These are phyloP conservation scores for Cutaneotrichosporon cavernicola DNA, from an alignment of 1,284 basidiomycete species.

Conservation along the genomic window DNA sequence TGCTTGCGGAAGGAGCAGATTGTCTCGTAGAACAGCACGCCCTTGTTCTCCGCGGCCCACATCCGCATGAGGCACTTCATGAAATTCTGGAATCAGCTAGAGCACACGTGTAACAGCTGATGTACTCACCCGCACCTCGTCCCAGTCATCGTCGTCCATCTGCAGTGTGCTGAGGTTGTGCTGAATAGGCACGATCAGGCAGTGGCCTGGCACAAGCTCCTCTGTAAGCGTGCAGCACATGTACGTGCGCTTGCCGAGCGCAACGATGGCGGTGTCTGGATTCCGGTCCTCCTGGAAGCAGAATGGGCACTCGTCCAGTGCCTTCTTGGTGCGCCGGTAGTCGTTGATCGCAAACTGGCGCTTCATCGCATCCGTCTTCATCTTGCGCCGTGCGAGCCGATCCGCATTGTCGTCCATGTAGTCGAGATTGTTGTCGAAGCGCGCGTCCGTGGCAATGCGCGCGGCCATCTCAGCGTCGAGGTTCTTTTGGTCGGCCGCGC, in stretches of 20 bases:
- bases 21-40: constrained; percentile 92
- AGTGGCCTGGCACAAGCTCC: constrained; percentile 83
- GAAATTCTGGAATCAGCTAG: constrained; percentile 69
- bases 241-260: constrained; percentile 85
- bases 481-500: constrained; percentile 84
- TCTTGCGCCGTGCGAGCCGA: constrained; percentile 83
- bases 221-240: constrained; percentile 82
- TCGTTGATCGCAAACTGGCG: constrained; percentile 96
- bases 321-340: constrained; percentile 91
- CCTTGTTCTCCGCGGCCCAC: constrained; percentile 83
- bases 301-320: constrained; percentile 77
- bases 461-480: constrained; percentile 84
- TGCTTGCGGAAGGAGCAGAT: constrained; percentile 81
- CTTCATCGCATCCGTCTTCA: constrained; percentile 94
- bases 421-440: constrained; percentile 83
- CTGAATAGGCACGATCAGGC: constrained; percentile 91
- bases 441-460: constrained; percentile 80
- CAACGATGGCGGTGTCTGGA: constrained; percentile 80
- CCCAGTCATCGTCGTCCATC: constrained; percentile 97
- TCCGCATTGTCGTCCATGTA: constrained; percentile 98
- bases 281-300: constrained; percentile 79
- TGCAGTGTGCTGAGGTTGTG: constrained; percentile 89
- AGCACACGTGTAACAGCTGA: not conserved
- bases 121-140: constrained; percentile 77
- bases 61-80: constrained; percentile 98